phyloP scores from a whole-genome alignment of 495 filamentous ascomycete species.

The Penicillium cataractarum region DNA sequence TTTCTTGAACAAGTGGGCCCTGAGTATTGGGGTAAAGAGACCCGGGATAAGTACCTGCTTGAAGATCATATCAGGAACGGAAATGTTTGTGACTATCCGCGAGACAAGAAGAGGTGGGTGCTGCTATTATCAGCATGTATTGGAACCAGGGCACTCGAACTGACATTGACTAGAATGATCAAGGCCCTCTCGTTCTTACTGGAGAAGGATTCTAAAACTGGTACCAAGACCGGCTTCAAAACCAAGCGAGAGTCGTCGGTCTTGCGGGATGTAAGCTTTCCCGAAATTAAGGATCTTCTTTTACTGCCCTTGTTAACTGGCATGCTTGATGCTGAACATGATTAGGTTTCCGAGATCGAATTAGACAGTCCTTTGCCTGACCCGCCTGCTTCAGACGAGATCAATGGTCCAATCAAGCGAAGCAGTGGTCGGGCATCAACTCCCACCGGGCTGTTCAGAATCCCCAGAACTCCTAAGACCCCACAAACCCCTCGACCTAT shows the following conservation, averaged over 20 bases:
- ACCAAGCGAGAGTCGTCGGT: neutral
- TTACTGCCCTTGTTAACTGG: neutral
- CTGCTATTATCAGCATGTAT: neutral
- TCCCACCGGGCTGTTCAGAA: neutral
- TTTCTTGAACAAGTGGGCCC: conserved; percentile 6
- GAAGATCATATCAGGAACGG: neutral
- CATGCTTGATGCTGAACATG: neutral
- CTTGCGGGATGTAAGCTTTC: conserved; percentile 10
- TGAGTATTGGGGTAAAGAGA: conserved; percentile 6
- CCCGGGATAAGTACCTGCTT: neutral
- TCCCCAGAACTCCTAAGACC: neutral
- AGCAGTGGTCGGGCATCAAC: neutral
- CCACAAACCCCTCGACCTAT: neutral
- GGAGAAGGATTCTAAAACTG: conserved; percentile 11
- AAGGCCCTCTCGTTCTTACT: conserved; percentile 1
- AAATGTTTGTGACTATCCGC: neutral
- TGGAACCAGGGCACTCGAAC: neutral
- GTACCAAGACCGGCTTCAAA: too few relatives aligned
- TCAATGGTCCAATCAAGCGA: neutral
- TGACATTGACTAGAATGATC: conserved; percentile 9
- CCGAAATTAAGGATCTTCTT: neutral
- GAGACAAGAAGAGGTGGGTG: conserved; percentile 7
- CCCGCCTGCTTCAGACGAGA: neutral
- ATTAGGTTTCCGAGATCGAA: neutral
- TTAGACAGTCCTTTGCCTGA: neutral